Evolutionary conservation across 495 filamentous ascomycete genomes (phyloP).

Genomic region (Penicillium taxi): DNA sequence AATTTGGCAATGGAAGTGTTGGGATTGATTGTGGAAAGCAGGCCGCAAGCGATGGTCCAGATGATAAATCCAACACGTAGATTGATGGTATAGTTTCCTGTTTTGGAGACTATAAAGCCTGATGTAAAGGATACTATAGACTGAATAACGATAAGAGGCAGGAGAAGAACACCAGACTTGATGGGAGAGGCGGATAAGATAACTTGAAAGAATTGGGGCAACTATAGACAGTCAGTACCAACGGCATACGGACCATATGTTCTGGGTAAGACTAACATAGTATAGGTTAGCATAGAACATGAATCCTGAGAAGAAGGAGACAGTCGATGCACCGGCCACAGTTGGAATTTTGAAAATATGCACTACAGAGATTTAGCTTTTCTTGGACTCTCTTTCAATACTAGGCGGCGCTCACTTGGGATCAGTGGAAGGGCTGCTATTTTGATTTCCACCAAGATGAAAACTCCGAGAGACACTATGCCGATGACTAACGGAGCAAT

Average conservation of each 20-base stretch:
- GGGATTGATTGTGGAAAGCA: conserved; percentile 1
- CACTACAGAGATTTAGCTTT: background rate
- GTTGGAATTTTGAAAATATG: conserved; percentile 6
- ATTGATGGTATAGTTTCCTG: conserved; percentile 4
- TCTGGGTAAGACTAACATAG: conserved; percentile 3
- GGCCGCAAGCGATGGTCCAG: conserved; percentile 4
- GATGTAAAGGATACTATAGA: conserved; percentile 36
- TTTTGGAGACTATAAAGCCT: conserved; percentile 17
- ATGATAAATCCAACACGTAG: conserved; percentile 2
- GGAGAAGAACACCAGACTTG: conserved; percentile 41
- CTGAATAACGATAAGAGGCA: conserved; percentile 44
- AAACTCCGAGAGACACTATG: background rate
- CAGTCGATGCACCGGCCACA: conserved; percentile 1
- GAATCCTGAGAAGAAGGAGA: conserved; percentile 2
- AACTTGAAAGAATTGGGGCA: conserved; percentile 24
- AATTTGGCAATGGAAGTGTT: conserved; percentile 2
- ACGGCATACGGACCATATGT: background rate
- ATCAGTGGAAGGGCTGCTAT: conserved; percentile 3
- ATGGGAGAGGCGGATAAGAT: conserved; percentile 38
- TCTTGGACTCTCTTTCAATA: background rate
- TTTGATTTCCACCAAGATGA: conserved; percentile 6
- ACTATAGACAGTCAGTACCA: conserved; percentile 3
- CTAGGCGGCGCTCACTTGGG: background rate
- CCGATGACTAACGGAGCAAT: conserved; percentile 6
- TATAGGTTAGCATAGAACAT: conserved; percentile 6